Evolutionary conservation across 495 filamentous ascomycete species (phyloP).

Genomic region (Trichoderma erinaceum): DNA sequence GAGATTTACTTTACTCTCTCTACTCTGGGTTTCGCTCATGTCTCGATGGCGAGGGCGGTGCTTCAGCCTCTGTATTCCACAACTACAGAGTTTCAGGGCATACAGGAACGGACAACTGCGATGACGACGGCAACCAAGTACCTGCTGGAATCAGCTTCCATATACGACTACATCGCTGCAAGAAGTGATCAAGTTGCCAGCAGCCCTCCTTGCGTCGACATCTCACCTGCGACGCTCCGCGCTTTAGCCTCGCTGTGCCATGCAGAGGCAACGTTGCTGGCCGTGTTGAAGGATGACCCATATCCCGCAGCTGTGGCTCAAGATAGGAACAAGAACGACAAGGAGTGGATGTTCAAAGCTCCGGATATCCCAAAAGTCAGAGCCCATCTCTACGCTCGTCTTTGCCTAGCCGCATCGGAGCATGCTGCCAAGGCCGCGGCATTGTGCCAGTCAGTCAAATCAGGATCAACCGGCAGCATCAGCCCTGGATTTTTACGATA

Average conservation of each 20-base stretch:
- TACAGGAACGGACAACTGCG: slow-evolving; percentile 59
- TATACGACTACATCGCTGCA: slow-evolving; percentile 61
- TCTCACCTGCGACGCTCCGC: slow-evolving; percentile 56
- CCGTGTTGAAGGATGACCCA: slow-evolving; percentile 88
- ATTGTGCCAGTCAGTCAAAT: slow-evolving; percentile 35
- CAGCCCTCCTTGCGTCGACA: slow-evolving; percentile 48
- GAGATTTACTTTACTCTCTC: slow-evolving; percentile 75
- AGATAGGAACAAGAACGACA: slow-evolving; percentile 68
- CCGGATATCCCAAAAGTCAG: slow-evolving; percentile 83
- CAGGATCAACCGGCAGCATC: slow-evolving; percentile 40
- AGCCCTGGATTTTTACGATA: slow-evolving; percentile 64
- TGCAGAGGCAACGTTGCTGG: slow-evolving; percentile 82
- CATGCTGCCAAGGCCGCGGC: slow-evolving; percentile 58
- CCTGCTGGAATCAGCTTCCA: slow-evolving; percentile 71
- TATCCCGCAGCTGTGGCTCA: slow-evolving; percentile 75
- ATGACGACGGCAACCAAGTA: slow-evolving; percentile 70
- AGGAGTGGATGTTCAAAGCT: slow-evolving; percentile 86
- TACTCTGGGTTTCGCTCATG: slow-evolving; percentile 67
- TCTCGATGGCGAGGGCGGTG: slow-evolving; percentile 56
- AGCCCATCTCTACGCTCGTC: slow-evolving; percentile 74
- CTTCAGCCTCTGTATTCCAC: slow-evolving; percentile 47
- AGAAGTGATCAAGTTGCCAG: slow-evolving; percentile 33
- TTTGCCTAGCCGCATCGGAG: slow-evolving; percentile 74
- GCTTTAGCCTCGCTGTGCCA: slow-evolving; percentile 69
- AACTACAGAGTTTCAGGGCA: slow-evolving; percentile 52